Conservation (phyloP, 208 protist genomes). For the Trypanosoma caninum region DNA sequence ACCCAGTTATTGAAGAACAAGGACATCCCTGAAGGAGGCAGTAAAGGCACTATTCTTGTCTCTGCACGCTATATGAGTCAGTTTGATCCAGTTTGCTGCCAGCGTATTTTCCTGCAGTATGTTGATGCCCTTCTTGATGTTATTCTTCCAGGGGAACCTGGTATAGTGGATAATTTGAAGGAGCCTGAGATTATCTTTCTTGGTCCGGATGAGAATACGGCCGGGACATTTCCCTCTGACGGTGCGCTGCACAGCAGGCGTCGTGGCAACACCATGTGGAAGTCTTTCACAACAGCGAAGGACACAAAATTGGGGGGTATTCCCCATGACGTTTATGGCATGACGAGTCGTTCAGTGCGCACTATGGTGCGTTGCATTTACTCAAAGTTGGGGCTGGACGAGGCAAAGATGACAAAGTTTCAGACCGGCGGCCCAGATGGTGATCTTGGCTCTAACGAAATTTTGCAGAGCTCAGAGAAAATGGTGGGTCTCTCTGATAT, state of each 20-base stretch:
- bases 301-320: conserved; percentile 91
- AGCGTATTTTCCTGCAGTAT: conserved; percentile 93
- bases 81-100: conserved; percentile 63
- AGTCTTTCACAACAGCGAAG: conserved; percentile 97
- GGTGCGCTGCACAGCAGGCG: conserved; percentile 79
- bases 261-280: conserved; percentile 90
- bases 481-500: conserved; percentile 94
- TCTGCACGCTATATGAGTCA: conserved; percentile 68
- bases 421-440: conserved; percentile 96
- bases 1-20: conserved; percentile 97
- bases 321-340: conserved; percentile 94
- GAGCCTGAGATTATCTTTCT: conserved; percentile 94
- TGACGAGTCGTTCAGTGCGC: conserved; percentile 95
- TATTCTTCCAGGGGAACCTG: conserved; percentile 73
- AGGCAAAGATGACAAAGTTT: conserved; percentile 91
- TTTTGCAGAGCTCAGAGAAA: conserved; percentile 91
- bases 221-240: conserved; percentile 76
- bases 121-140: conserved; percentile 92
- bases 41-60: conserved; percentile 94
- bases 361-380: conserved; percentile 91
- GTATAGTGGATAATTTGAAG: conserved; percentile 79
- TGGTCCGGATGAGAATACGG: conserved; percentile 95
- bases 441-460: conserved; percentile 96
- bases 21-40: conserved; percentile 96
- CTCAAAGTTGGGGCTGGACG: conserved; percentile 79